Evolutionary conservation across 352 stramenopile species (phyloP), one percentile per base, ranked within the genome.

Genomic region (Phytopythium mirpurense): DNA sequence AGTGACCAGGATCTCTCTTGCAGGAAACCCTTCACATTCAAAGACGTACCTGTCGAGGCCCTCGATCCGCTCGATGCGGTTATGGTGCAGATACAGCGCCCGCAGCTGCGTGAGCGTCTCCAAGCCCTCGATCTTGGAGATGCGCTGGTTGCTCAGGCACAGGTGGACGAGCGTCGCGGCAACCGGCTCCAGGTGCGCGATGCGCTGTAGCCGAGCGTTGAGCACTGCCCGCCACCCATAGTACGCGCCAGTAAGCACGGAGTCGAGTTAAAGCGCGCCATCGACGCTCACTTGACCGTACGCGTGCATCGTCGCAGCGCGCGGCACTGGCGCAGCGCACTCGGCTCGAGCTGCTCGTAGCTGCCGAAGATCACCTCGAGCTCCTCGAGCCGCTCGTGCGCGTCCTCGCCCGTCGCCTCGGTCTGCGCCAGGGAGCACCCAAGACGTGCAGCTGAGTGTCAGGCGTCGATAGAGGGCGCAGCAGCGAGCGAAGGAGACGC

Each of bases 321-420:
- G 37, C 52, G 60, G 62, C 78, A 91, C 27, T 67, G 65, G 9
- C 57, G 67, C 16, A 93, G 38, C 18, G 74, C 74, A 14, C 57
- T 42, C 16, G 29, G 26, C 9, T 77, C 68, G 40, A 93, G 63
- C 18, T 68, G 65, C 31, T 82, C 58, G 16, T 84, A 86, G 21
- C 27, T 48, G 5, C 70, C 78, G 51, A 96, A 95, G 59, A 95
- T 93, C 35, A 95, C 68, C 65, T 96, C 83, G 47, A 95, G 56
- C 27, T 93, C 73, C 36, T 78, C 59, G 24, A 96, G 46, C 12
- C 60, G 55, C 19, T 78, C 75, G 46, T 92, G 80, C 24, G 89
- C 72, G 14, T 62, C 53, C 69, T 89, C 72, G 36, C 82, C 83
- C 6, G 72, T 83, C 16, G 57, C 49, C 37, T 83, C 73, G 7